phyloP scores from a whole-genome alignment of 495 filamentous ascomycete species.

The Viridothelium virens region DNA sequence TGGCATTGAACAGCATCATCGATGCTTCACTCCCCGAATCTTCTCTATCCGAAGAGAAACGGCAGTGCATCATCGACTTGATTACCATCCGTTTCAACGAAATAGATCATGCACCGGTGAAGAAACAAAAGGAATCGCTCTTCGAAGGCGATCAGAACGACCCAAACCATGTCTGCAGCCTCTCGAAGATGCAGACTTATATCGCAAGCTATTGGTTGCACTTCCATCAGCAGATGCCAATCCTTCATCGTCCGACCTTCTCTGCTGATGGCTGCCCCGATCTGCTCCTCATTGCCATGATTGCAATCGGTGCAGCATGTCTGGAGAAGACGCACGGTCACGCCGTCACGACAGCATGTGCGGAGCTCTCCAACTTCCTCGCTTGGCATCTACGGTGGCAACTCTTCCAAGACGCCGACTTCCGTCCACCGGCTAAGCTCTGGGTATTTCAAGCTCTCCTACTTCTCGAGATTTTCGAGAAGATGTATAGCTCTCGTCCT shows the following conservation, averaged over 20 bases:
- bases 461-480: conserved; percentile 88
- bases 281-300: conserved; percentile 82
- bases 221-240: conserved; percentile 89
- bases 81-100: conserved; percentile 77
- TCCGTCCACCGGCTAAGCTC: conserved; percentile 89
- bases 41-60: conserved; percentile 78
- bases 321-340: conserved; percentile 72
- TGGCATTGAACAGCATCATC: conserved; percentile 87
- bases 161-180: conserved; percentile 69
- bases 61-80: conserved; percentile 74
- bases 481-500: conserved; percentile 85
- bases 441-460: conserved; percentile 94
- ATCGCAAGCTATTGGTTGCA: conserved; percentile 91
- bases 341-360: conserved; percentile 61
- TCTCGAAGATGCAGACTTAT: conserved; percentile 92
- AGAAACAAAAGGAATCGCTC: conserved; percentile 67
- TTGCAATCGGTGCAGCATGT: conserved; percentile 86
- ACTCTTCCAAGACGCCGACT: conserved; percentile 83
- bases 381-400: conserved; percentile 90
- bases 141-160: conserved; percentile 69
- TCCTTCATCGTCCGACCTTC: conserved; percentile 91
- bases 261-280: conserved; percentile 77
- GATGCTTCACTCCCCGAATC: conserved; percentile 69
- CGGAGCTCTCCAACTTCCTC: conserved; percentile 75
- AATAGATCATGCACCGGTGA: conserved; percentile 63